Conservation (phyloP, 106 monocot genomes). For the Phalaenopsis aphrodite region DNA sequence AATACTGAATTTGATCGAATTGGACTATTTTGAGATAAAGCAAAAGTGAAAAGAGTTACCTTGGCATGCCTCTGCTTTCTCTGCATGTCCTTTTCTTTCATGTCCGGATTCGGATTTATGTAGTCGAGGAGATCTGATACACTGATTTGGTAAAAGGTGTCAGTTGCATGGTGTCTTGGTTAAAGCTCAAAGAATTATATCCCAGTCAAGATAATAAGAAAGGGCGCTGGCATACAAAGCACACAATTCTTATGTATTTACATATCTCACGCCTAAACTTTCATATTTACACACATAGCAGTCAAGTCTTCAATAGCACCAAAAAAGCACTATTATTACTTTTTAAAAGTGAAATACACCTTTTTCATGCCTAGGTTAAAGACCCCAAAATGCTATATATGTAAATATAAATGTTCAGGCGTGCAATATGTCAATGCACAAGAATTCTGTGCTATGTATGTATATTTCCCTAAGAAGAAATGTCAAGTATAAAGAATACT, state of each 20-base stretch:
- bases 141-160: slow-evolving; percentile 52
- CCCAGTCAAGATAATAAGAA: background rate
- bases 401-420: too few relatives aligned
- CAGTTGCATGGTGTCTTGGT: slow-evolving; percentile 17
- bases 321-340: too few relatives aligned
- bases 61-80: slow-evolving; percentile 54
- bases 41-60: slow-evolving; percentile 28
- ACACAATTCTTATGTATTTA: too few relatives aligned
- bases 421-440: too few relatives aligned
- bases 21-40: background rate
- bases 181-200: background rate
- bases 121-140: slow-evolving; percentile 98
- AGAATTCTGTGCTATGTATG: too few relatives aligned
- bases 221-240: too few relatives aligned
- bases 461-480: background rate
- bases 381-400: too few relatives aligned
- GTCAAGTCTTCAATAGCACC: too few relatives aligned
- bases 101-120: slow-evolving; percentile 86
- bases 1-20: slow-evolving; percentile 1
- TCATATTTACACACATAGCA: too few relatives aligned
- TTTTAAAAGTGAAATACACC: too few relatives aligned
- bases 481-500: background rate
- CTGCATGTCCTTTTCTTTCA: slow-evolving; percentile 55
- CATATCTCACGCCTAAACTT: too few relatives aligned
- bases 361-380: too few relatives aligned